Conservation (phyloP, 768 basidiomycete species). For the Daedaleopsis nitida region DNA sequence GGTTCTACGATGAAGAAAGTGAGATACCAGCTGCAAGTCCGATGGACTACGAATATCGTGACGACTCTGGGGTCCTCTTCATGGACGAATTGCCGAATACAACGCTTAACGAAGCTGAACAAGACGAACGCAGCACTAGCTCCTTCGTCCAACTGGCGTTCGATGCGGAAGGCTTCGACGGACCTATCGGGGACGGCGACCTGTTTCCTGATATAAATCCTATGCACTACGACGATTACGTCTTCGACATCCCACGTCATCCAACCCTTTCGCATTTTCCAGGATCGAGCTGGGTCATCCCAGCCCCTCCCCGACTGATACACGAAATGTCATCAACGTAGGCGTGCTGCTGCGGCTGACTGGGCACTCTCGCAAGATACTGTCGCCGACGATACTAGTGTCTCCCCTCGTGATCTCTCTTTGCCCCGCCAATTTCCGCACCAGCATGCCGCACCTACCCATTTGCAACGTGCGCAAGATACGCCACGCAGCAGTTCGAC, state of each 20-base stretch:
- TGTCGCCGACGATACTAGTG: too few species aligned
- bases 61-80: slow-evolving; percentile 27
- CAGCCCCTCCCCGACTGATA: neutral
- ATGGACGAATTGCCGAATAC: neutral
- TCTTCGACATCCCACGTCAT: neutral
- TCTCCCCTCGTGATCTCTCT: neutral
- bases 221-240: slow-evolving; percentile 15
- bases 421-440: neutral
- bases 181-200: slow-evolving; percentile 19
- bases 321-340: too few species aligned
- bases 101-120: neutral
- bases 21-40: neutral
- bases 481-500: neutral
- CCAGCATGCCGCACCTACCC: too few species aligned
- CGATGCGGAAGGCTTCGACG: slow-evolving; percentile 26
- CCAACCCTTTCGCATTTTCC: neutral
- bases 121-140: neutral
- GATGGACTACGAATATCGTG: neutral
- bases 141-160: slow-evolving; percentile 18
- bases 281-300: neutral
- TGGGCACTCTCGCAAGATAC: too few species aligned
- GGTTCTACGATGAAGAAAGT: neutral
- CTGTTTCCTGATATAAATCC: slow-evolving; percentile 25
- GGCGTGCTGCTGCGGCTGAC: too few species aligned
- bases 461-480: too few species aligned